A percentile compares a stretch with the other conserved stretches of the same genome.
These are phyloP conservation scores for Rossbeevera mucosa DNA, from an alignment of 768 basidiomycete species.

Conservation along the genomic window DNA sequence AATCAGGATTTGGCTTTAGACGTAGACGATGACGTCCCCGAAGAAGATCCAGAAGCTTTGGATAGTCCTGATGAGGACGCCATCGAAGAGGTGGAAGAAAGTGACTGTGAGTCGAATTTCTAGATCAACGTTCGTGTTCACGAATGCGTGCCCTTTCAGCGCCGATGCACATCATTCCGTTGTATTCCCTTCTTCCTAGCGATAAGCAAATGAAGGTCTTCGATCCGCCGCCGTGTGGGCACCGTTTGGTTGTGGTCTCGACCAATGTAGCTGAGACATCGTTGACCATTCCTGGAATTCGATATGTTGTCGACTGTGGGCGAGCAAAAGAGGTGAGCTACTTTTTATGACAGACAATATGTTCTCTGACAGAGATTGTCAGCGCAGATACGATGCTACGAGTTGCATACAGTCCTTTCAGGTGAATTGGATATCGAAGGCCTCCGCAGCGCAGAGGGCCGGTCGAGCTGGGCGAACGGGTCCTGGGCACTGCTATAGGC, in stretches of 20 bases:
- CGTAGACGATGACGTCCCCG: slow-evolving; percentile 54
- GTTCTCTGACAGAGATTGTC: neutral
- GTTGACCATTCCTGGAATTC: slow-evolving; percentile 92
- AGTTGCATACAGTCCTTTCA: slow-evolving; percentile 90
- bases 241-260: slow-evolving; percentile 87
- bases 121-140: slow-evolving; percentile 1
- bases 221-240: slow-evolving; percentile 70
- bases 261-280: slow-evolving; percentile 98
- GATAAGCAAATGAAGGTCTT: slow-evolving; percentile 97
- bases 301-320: slow-evolving; percentile 96
- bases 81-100: slow-evolving; percentile 55
- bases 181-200: slow-evolving; percentile 88
- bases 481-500: slow-evolving; percentile 95
- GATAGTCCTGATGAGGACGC: slow-evolving; percentile 68
- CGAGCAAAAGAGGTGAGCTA: slow-evolving; percentile 81
- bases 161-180: slow-evolving; percentile 90
- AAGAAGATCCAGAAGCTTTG: slow-evolving; percentile 69
- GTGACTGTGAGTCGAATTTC: slow-evolving; percentile 48
- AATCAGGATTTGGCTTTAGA: slow-evolving; percentile 58
- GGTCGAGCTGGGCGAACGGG: slow-evolving; percentile 97
- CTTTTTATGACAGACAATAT: neutral
- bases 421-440: slow-evolving; percentile 92
- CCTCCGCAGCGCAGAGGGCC: slow-evolving; percentile 89
- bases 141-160: slow-evolving; percentile 39
- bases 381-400: slow-evolving; percentile 79